Evolutionary conservation across 208 protist genomes (phyloP).

Genomic region (Crithidia sp.): DNA sequence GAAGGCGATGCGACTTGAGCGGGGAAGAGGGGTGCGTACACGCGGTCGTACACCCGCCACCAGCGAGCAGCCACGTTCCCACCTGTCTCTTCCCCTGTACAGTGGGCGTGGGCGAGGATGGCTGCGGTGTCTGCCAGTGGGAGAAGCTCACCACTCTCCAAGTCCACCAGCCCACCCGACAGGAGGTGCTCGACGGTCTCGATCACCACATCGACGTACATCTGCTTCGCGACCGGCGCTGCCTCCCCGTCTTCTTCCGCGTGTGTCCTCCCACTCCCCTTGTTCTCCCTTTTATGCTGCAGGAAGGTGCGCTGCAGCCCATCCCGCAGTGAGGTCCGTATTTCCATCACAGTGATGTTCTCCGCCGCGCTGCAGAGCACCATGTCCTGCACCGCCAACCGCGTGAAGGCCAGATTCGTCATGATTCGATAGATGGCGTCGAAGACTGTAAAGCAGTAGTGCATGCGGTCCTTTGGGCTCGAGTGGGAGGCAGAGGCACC

Average conservation of each 20-base stretch:
- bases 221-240: conserved; percentile 42
- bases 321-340: conserved; percentile 84
- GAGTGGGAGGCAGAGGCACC: conserved; percentile 4
- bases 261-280: too few relatives aligned
- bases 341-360: conserved; percentile 69
- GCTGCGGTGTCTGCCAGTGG: conserved; percentile 6
- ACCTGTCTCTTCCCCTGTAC: background rate
- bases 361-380: conserved; percentile 73
- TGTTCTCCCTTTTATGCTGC: too few relatives aligned
- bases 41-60: conserved; percentile 28
- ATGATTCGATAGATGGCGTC: conserved; percentile 84
- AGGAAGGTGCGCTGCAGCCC: conserved; percentile 37
- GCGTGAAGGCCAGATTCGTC: conserved; percentile 73
- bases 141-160: conserved; percentile 59
- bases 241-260: background rate
- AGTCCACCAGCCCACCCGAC: conserved; percentile 64
- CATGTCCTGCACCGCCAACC: conserved; percentile 83
- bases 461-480: conserved; percentile 57
- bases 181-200: conserved; percentile 72
- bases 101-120: conserved; percentile 2
- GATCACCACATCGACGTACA: conserved; percentile 58
- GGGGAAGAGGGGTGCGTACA: conserved; percentile 25
- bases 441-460: conserved; percentile 80
- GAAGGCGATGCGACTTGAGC: background rate
- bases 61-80: conserved; percentile 9